These are phyloP conservation scores for Hyparrhenia diplandra DNA, from an alignment of 176 grass and related monocot genomes.

Conservation along the genomic window DNA sequence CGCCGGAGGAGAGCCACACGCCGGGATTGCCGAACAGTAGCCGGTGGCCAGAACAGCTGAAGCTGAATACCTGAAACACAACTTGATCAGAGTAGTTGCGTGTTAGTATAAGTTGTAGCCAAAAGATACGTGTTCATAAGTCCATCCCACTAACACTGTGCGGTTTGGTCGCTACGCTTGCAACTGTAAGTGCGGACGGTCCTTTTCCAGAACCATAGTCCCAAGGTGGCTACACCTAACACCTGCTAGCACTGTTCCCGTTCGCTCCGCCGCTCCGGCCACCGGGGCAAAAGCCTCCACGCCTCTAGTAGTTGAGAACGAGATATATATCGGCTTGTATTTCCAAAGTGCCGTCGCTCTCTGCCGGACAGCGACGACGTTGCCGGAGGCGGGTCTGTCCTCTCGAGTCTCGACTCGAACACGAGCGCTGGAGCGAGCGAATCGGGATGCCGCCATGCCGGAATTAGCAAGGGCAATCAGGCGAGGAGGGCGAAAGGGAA, in stretches of 20 bases:
- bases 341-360: slow-evolving; percentile 7
- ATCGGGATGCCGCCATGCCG: not conserved
- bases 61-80: not conserved
- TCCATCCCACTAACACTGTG: not conserved
- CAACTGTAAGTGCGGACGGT: not conserved
- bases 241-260: no score
- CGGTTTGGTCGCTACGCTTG: not conserved
- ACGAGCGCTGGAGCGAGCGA: not conserved
- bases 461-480: not conserved
- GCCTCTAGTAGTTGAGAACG: slow-evolving; percentile 8
- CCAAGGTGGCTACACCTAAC: not conserved
- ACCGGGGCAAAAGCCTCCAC: not conserved
- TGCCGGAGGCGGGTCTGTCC: not conserved
- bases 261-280: no score
- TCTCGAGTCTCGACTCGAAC: no score
- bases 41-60: not conserved
- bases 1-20: not conserved
- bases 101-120: no score
- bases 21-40: not conserved
- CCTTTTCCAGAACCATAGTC: not conserved
- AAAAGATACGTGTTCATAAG: not conserved
- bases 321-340: not conserved
- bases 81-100: not conserved
- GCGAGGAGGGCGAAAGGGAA: not conserved
- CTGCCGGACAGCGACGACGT: not conserved